Percentiles rank a stretch among this genome's conserved stretches.
Evolutionary conservation across 495 filamentous ascomycete species (phyloP).

Genomic region (Neurospora sp.): DNA sequence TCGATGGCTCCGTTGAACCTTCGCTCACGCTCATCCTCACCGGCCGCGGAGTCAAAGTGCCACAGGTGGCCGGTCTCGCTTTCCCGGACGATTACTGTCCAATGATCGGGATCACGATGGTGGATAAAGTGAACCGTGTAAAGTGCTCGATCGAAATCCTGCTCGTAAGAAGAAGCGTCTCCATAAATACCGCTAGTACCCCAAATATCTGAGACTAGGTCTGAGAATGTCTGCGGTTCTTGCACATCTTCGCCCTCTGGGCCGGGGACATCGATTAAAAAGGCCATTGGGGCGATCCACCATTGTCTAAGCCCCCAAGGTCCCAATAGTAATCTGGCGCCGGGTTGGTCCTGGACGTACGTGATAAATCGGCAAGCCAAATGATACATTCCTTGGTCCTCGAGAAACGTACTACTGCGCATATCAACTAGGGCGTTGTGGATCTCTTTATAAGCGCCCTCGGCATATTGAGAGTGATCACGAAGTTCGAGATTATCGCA

Average conservation of each 20-base stretch:
- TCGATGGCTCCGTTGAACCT: neutral
- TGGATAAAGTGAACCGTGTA: slow-evolving; percentile 3
- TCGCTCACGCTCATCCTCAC: neutral
- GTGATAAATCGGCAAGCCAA: neutral
- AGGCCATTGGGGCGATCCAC: slow-evolving; percentile 1
- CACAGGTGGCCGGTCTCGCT: neutral
- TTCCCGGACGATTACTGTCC: slow-evolving; percentile 1
- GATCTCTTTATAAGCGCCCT: neutral
- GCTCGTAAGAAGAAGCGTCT: too few species aligned
- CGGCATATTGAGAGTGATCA: neutral
- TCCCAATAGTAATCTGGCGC: neutral
- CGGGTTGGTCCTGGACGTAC: neutral
- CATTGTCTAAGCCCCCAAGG: neutral
- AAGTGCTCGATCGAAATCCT: neutral
- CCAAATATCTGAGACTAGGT: neutral
- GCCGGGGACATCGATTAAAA: neutral
- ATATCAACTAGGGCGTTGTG: neutral
- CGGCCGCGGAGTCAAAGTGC: neutral
- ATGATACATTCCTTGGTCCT: neutral
- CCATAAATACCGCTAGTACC: neutral
- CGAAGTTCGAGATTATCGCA: neutral
- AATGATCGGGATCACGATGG: neutral
- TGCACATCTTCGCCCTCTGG: neutral
- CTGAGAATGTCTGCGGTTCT: neutral
- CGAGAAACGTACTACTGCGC: neutral